Base-by-base conservation (phyloP, 129 eudicot genomes). In the Lactuca saligna region DNA sequence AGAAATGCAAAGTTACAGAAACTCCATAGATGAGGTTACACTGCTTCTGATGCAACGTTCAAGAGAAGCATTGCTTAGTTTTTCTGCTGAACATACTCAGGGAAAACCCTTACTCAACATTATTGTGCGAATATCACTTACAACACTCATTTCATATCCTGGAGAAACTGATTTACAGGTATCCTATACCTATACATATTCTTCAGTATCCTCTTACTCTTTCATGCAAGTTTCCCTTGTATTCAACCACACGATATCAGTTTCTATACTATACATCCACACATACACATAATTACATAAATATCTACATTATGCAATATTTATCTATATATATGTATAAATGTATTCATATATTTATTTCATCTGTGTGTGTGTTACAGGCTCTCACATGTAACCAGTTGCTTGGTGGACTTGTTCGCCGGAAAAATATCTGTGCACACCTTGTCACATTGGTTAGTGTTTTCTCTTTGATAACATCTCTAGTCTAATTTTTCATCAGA, bases 141-240 rank as follows among this genome's bases (percentile, higher is more conserved):
- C 81, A 75, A 78, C 90, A 61, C 81, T 93, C 72, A 61, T 85
- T 68, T 89, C 92, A 38, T 93, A 86, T 81, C 81, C 95, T 10
- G 95, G 96, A 46, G 98, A 93, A 85, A 93, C 85, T 69, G 86
- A 89, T 81, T 73, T 93, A 79, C 98, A 89, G 98, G 98, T 93
- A 78, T 32, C 3, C 31, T 32, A 60, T 44, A 17, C 3, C 35
- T 32, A 60, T 44, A 17, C 48, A 33, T 37, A 11, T 25, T 8
- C 46, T 68, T 66, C 38, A 41, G 42, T 38, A 32, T 56, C 3
- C 61, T 8, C 10, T 10, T 60, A 46, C 8, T 25, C 42, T 9
- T 42, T 9, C 7, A 16, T 58, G 17, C 60, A 3, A 67, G 29
- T 25, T 25, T 25, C 51, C 17, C 46, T 11, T 41, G 14, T 17